Percentiles rank a stretch among this genome's conserved stretches.
Conservation (phyloP, 2,329 filamentous ascomycete species). For the Pseudogymnoascus sp. region DNA sequence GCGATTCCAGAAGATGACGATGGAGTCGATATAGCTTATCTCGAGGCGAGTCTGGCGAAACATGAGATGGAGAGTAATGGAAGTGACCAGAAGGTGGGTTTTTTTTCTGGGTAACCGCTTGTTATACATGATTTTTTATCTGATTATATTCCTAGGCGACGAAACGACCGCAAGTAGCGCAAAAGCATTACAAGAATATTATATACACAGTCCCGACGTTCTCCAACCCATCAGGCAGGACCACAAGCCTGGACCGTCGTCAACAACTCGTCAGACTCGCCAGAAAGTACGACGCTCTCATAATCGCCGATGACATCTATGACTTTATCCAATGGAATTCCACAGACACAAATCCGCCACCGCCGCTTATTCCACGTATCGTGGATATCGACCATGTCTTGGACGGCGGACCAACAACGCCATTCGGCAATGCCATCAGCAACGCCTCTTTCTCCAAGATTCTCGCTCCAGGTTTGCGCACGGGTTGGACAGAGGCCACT, state of each 20-base stretch:
- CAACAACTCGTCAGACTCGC: slow-evolving; percentile 68
- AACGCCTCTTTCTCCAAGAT: slow-evolving; percentile 93
- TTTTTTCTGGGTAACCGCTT: neutral
- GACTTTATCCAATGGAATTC: slow-evolving; percentile 77
- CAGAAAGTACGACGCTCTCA: slow-evolving; percentile 70
- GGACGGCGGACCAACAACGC: slow-evolving; percentile 47
- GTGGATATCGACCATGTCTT: slow-evolving; percentile 71
- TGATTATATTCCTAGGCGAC: slow-evolving; percentile 12
- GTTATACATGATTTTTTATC: neutral
- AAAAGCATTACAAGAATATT: slow-evolving; percentile 78
- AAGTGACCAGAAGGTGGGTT: slow-evolving; percentile 16
- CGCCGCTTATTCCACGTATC: slow-evolving; percentile 56
- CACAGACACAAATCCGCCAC: slow-evolving; percentile 8
- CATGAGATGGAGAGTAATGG: slow-evolving; percentile 33
- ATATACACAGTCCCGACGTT: slow-evolving; percentile 88
- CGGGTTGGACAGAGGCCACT: slow-evolving; percentile 80
- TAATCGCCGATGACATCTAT: slow-evolving; percentile 89
- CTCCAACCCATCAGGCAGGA: slow-evolving; percentile 79
- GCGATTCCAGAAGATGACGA: slow-evolving; percentile 72
- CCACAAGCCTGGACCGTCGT: slow-evolving; percentile 66
- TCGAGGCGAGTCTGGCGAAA: slow-evolving; percentile 37
- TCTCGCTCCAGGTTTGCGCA: slow-evolving; percentile 70
- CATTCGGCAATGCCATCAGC: slow-evolving; percentile 73
- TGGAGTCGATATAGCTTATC: slow-evolving; percentile 62
- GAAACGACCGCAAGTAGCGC: slow-evolving; percentile 25